phyloP scores from a whole-genome alignment of 352 stramenopile genomes.

The Globisporangium acanthophoron region DNA sequence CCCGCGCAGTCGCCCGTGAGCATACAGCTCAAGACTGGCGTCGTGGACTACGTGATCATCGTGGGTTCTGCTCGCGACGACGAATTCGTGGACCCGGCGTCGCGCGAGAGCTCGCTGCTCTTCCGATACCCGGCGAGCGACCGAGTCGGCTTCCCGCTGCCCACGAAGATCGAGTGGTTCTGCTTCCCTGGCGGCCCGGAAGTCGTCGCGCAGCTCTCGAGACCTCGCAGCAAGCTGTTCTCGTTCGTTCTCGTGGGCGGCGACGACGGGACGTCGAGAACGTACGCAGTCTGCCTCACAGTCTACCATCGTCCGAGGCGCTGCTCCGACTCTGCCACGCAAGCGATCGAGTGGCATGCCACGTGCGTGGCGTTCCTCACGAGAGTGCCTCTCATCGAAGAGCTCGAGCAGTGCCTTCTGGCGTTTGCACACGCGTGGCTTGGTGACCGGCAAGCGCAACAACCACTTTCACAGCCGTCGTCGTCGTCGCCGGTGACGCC shows the following conservation, averaged over 20 bases:
- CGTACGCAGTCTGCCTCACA: slow-evolving; percentile 67
- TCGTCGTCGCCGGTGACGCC: not conserved
- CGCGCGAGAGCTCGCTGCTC: slow-evolving; percentile 50
- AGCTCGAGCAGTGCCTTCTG: slow-evolving; percentile 47
- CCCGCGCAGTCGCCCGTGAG: slow-evolving; percentile 7
- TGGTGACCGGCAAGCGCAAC: not conserved
- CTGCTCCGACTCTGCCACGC: not conserved
- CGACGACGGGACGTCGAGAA: slow-evolving; percentile 60
- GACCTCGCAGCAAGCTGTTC: slow-evolving; percentile 56
- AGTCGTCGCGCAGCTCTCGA: slow-evolving; percentile 33
- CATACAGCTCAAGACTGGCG: slow-evolving; percentile 42
- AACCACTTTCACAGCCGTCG: not conserved
- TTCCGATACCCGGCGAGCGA: slow-evolving; percentile 60
- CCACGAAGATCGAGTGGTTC: slow-evolving; percentile 89
- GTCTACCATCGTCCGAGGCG: slow-evolving; percentile 46
- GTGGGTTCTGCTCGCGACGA: slow-evolving; percentile 28
- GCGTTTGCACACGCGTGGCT: slow-evolving; percentile 54
- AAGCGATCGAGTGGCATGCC: slow-evolving; percentile 43
- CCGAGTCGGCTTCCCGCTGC: slow-evolving; percentile 53
- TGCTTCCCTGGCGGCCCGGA: slow-evolving; percentile 74
- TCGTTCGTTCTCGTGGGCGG: slow-evolving; percentile 79
- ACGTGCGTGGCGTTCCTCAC: slow-evolving; percentile 75
- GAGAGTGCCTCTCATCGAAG: slow-evolving; percentile 53
- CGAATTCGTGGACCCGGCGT: not conserved
- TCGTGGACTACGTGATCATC: slow-evolving; percentile 80